Evolutionary conservation across 768 basidiomycete genomes (phyloP), one percentile per base, ranked within the genome.

Genomic region (Leccinum subtestaceum): DNA sequence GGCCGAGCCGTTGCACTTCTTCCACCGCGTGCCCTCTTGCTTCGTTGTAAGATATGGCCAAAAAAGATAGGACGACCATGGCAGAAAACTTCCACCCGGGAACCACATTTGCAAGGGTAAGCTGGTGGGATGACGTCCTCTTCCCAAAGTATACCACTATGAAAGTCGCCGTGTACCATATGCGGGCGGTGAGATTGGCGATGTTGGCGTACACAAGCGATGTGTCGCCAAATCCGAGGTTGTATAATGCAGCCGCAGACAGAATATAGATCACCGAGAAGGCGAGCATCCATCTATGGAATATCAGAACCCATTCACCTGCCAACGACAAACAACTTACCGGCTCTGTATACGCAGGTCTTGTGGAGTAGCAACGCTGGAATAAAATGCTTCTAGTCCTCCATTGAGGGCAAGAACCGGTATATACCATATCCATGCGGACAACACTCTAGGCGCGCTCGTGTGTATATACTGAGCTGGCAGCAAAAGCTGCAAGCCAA

Each of bases 321-420:
- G 21, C 49, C 5, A 38, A 61, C 25, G 29, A 5, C n/a, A 34
- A 51, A 15, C 2, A 25, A 67, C 80, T 56, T 56, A 82, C 80
- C 84, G 78, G 65, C 86, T 89, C 71, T 96, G 94, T 7, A 68
- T 70, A 49, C 77, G 83, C 10, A 99, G 74, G 70, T 95, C 88
- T 1, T 72, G 65, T 0, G 88, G 79, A 2, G 80, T 78, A 1
- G 93, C 91, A 2, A 87, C 86, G 56, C 91, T 88, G 3, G 90
- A 84, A 64, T 96, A 80, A 72, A 97, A 95, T 0, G 95, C 93
- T 70, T 99, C 97, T 17, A 96, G 75, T 0, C 91, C 83, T 2
- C 97, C 97, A 68, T 99, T 99, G 63, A 93, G 75, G 5, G 90
- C 90, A 67, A 99, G 81, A 21, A 90, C 81, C 1, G 97, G 97